Evolutionary conservation across 192 early-diverging fungal genomes (phyloP), one percentile per base, ranked within the genome.

Genomic region (Backusella psychrophila): DNA sequence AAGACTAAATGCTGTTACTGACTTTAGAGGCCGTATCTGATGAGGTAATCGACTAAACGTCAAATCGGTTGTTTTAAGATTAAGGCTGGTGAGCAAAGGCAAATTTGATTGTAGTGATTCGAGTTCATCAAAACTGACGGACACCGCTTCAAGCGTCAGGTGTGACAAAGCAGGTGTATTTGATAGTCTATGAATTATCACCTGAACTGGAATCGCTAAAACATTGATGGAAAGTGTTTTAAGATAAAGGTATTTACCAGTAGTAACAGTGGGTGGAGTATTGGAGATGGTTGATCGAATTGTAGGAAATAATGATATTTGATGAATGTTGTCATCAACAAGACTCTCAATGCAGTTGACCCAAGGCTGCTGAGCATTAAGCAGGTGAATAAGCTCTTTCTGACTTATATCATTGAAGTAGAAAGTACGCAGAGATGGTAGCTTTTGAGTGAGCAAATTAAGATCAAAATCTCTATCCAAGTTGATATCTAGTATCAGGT

Each of bases 131-230:
- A 63, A 63, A 0, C 7, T 63, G 3, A 63, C 29, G 56, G 56
- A 29, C 12, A 63, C 26, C 11, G 56, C 26, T 29, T 63, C 56
- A 23, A 63, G 56, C 14, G 56, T 63, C 8, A 63, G 26, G 11
- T 63, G 56, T 63, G 56, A 63, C 56, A 63, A 63, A 63, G 56
- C 56, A 26, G 56, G 56, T 29, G 56, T 23, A 29, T 63, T 63
- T 63, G 56, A 63, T 63, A 63, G 23, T 23, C 26, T 23, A 26
- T 9, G 3, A 23, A 63, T 63, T 8, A 63, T 63, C 21, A 29
- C 9, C 21, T 63, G 56, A 63, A 14, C 9, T 11, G 56, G 56
- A 29, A 63, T 14, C 0, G 56, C 9, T 63, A 29, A 29, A 63
- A 26, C 56, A 63, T 63, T 26, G 56, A 63, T 23, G 56, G 56